Conservation (phyloP, 192 early-diverging fungal species). For the Pilobolus umbonatus region DNA sequence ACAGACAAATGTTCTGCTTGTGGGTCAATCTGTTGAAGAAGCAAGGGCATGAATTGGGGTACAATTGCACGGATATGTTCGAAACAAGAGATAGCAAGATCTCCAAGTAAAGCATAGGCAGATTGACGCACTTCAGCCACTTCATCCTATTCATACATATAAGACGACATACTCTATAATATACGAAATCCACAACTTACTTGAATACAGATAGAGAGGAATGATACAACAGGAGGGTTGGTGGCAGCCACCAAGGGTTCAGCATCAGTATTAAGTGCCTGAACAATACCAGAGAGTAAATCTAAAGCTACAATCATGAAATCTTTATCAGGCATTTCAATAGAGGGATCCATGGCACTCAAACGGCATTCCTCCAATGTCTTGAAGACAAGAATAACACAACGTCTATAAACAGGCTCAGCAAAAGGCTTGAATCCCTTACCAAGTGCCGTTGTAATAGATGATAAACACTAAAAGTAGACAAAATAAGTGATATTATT, state of each 20-base stretch:
- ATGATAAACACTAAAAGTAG: conserved; percentile 29
- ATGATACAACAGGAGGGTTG: conserved; percentile 66
- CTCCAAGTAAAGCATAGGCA: conserved; percentile 94
- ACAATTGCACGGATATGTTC: conserved; percentile 76
- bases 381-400: conserved; percentile 80
- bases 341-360: conserved; percentile 42
- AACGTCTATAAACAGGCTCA: conserved; percentile 80
- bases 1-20: conserved; percentile 76
- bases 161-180: not conserved
- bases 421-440: conserved; percentile 84
- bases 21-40: conserved; percentile 69
- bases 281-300: conserved; percentile 88
- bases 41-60: conserved; percentile 72
- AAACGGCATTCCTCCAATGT: conserved; percentile 69
- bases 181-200: conserved; percentile 43
- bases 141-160: too few relatives aligned
- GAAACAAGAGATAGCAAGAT: conserved; percentile 92
- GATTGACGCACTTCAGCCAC: conserved; percentile 85
- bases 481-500: not conserved
- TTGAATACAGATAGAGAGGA: conserved; percentile 80
- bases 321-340: conserved; percentile 87
- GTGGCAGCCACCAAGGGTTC: conserved; percentile 71
- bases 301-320: conserved; percentile 96
- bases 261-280: conserved; percentile 77
- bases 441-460: conserved; percentile 74